Evolutionary conservation across 352 stramenopile genomes (phyloP).

Genomic region (Bremia lactucae): DNA sequence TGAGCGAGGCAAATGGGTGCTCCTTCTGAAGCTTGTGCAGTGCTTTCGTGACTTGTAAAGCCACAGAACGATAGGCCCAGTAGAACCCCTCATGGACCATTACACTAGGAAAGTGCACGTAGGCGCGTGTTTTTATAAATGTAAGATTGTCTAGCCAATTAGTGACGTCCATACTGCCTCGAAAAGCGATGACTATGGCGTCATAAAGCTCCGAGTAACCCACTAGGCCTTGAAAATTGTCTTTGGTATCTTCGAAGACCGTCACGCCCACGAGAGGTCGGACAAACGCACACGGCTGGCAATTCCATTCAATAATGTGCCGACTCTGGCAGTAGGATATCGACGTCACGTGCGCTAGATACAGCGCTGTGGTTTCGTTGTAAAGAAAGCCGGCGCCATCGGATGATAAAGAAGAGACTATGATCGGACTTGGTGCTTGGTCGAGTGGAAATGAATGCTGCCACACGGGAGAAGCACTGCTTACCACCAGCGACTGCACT

Average conservation of each 20-base stretch:
- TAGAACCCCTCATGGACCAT: slow-evolving; percentile 73
- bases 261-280: slow-evolving; percentile 31
- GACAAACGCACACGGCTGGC: slow-evolving; percentile 54
- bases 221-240: slow-evolving; percentile 73
- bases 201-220: slow-evolving; percentile 49
- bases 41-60: slow-evolving; percentile 28
- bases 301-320: slow-evolving; percentile 69
- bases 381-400: slow-evolving; percentile 28
- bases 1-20: slow-evolving; percentile 35
- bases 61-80: slow-evolving; percentile 65
- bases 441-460: no score
- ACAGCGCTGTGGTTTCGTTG: slow-evolving; percentile 56
- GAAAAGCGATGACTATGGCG: slow-evolving; percentile 61
- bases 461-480: no score
- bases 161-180: slow-evolving; percentile 68
- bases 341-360: slow-evolving; percentile 66
- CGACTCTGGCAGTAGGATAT: slow-evolving; percentile 60
- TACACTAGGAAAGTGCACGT: slow-evolving; percentile 45
- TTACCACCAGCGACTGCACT: no score
- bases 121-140: slow-evolving; percentile 64
- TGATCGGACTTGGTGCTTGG: no score
- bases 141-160: slow-evolving; percentile 85
- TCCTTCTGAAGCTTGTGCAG: slow-evolving; percentile 22
- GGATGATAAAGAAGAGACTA: no score
- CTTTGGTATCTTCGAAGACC: slow-evolving; percentile 55